Base-by-base conservation (phyloP, 176 grass and related monocot species). In the Dactylis glomerata region DNA sequence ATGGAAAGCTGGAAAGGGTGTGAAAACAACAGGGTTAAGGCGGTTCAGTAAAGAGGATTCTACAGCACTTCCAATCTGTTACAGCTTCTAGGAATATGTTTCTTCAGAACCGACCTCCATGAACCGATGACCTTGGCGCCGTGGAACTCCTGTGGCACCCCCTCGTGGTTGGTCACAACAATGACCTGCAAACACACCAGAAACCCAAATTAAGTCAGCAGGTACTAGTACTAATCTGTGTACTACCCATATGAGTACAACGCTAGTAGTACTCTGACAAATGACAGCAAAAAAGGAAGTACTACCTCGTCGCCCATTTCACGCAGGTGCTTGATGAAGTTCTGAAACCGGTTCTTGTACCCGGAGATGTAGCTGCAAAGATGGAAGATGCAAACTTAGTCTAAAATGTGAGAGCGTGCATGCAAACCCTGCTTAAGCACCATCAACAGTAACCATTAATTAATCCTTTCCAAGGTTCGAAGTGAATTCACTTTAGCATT, bases 111-210 rank as follows among this genome's bases (percentile, higher is more conserved):
- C 45, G 77, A 98, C 95, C 95, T 98, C 96, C 96, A 95, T 80
- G 96, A 98, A 83, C 96, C 96, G 23, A 95, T 95, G 19, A 98
- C 73, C 75, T 98, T 98, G 34, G 96, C 96, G 0, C 96, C 96
- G 45, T 95, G 84, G 71, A 98, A 98, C 61, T 98, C 96, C 52
- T 86, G 58, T 8, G 96, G 96, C 45, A 93, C 96, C 17, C 96
- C 96, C 30, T 98, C 91, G 57, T 95, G 96, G 46, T 92, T 98
- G 4, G 96, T 98, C 55, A 98, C 89, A 49, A 98, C 96, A 55
- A 98, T 93, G 77, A 98, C 96, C 95, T 97, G 44, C 40, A 76
- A 59, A 75, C 5, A 58, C 9, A 79, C 5, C 80, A 57, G 10
- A n/a, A 65, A 67, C 0, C 30, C 19, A 75, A 85, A 74, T 50